Percentiles rank a stretch among this genome's conserved stretches.
Conservation (phyloP, 192 early-diverging fungal genomes). For the Chytriomyces sp. region DNA sequence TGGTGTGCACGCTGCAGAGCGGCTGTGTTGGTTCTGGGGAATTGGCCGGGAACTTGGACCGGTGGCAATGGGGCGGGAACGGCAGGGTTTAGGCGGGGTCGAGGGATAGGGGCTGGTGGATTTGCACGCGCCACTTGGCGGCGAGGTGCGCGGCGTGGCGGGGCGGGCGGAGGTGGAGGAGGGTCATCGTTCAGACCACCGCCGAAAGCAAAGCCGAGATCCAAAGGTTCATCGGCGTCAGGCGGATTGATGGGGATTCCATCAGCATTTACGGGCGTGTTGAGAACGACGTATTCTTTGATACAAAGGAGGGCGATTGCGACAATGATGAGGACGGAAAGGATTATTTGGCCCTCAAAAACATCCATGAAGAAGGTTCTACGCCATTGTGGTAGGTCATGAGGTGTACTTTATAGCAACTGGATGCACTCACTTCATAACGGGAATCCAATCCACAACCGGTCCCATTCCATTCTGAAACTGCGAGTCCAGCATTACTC, state of each 20-base stretch:
- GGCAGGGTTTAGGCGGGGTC: no score
- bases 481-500: no score
- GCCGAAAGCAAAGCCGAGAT: no score
- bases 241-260: slow-evolving; percentile 41
- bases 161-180: background rate
- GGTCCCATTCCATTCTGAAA: background rate
- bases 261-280: slow-evolving; percentile 51
- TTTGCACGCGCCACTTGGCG: no score
- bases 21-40: background rate
- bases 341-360: slow-evolving; percentile 85
- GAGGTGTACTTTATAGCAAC: background rate
- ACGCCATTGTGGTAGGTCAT: background rate
- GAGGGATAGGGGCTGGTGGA: no score
- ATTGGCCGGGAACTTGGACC: no score
- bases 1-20: background rate
- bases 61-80: no score
- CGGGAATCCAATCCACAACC: background rate
- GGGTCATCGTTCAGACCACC: background rate
- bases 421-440: background rate
- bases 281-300: slow-evolving; percentile 85
- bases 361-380: slow-evolving; percentile 50
- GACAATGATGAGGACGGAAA: slow-evolving; percentile 70
- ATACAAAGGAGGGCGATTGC: slow-evolving; percentile 82
- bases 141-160: background rate
- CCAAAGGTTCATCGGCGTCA: slow-evolving; percentile 11